phyloP scores from a whole-genome alignment of 2,329 filamentous ascomycete species.

The Colletotrichum gloeosporioides region DNA sequence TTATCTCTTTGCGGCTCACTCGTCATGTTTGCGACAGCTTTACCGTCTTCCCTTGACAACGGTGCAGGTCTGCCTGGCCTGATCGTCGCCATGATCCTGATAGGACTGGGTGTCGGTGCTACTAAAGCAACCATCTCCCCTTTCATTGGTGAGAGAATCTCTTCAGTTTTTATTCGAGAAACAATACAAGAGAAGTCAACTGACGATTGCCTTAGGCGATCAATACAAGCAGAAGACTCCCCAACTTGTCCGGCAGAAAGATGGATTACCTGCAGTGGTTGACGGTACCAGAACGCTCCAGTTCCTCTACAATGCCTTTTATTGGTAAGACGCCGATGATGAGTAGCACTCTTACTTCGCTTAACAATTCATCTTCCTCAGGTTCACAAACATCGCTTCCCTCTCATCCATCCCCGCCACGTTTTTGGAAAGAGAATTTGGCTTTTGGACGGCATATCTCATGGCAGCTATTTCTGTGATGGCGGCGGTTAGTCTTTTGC shows the following conservation, averaged over 20 bases:
- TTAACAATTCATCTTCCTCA: background rate
- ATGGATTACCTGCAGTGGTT: constrained; percentile 50
- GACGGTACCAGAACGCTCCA: constrained; percentile 62
- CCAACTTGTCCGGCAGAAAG: constrained; percentile 25
- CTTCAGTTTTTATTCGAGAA: rapidly evolving
- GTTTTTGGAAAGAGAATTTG: constrained; percentile 62
- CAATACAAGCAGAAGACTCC: constrained; percentile 60
- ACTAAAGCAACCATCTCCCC: constrained; percentile 58
- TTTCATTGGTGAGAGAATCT: constrained; percentile 32
- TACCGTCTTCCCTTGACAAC: constrained; percentile 53
- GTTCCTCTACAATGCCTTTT: constrained; percentile 69
- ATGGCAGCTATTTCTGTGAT: constrained; percentile 62
- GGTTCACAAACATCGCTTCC: constrained; percentile 68
- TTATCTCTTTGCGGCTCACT: constrained; percentile 59
- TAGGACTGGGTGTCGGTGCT: constrained; percentile 63
- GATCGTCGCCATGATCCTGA: constrained; percentile 59
- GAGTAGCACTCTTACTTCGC: background rate
- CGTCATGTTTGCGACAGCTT: constrained; percentile 59
- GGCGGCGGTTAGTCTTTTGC: constrained; percentile 43
- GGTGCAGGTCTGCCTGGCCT: constrained; percentile 60
- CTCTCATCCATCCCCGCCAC: constrained; percentile 65
- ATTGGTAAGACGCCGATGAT: constrained; percentile 36
- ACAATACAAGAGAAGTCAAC: background rate
- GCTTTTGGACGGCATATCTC: constrained; percentile 65
- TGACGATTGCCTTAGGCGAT: constrained; percentile 41